Percentiles rank a stretch among this genome's conserved stretches.
Evolutionary conservation across 1,139 yeast genomes (phyloP).

Genomic region (Yamadazyma buinensis): DNA sequence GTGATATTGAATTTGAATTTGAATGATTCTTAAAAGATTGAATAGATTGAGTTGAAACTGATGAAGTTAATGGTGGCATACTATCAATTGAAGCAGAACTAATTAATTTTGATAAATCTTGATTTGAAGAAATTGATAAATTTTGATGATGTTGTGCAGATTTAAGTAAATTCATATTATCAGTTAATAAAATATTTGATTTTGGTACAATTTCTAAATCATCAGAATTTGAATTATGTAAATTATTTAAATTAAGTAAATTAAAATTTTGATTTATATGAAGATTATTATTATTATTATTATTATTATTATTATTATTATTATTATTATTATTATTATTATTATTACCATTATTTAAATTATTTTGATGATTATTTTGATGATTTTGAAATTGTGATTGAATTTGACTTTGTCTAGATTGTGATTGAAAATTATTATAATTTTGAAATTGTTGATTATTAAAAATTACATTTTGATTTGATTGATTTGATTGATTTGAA

Average conservation of each 20-base stretch:
- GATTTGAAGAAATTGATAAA: slow-evolving; percentile 15
- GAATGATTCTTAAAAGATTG: slow-evolving; percentile 23
- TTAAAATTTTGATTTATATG: background rate
- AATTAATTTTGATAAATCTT: slow-evolving; percentile 9
- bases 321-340: background rate
- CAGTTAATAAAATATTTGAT: slow-evolving; percentile 9
- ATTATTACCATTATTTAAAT: background rate
- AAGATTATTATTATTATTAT: no score
- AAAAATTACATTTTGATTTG: no score
- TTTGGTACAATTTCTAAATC: slow-evolving; percentile 5
- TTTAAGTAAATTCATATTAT: slow-evolving; percentile 13
- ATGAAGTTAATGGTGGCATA: slow-evolving; percentile 41
- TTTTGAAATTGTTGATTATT: no score
- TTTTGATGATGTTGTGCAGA: slow-evolving; percentile 15
- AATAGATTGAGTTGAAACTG: slow-evolving; percentile 34
- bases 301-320: no score
- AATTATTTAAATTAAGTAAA: background rate
- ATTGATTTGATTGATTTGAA: no score
- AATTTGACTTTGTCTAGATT: background rate
- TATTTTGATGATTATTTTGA: background rate
- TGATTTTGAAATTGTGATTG: background rate
- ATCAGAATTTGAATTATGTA: background rate
- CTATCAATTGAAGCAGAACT: slow-evolving; percentile 20
- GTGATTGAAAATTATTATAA: no score
- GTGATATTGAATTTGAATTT: no score